Evolutionary conservation across 78 protist species (phyloP).

Genomic region (Mastigamoeba balamuthi): DNA sequence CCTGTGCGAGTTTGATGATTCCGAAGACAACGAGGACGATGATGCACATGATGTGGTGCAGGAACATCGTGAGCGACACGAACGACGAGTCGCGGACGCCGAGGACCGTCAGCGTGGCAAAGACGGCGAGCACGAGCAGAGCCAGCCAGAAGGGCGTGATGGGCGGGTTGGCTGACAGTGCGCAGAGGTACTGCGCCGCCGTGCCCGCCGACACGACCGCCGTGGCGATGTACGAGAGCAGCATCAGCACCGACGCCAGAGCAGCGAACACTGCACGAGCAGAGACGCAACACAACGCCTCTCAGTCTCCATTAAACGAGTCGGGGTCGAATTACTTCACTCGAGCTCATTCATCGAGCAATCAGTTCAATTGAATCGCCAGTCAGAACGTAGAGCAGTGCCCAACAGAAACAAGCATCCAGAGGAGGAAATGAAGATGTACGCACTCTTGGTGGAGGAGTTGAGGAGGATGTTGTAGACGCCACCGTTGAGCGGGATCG

Average conservation of each 20-base stretch:
- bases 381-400: too few species aligned
- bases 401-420: too few species aligned
- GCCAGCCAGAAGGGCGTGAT: constrained; percentile 22
- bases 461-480: constrained; percentile 67
- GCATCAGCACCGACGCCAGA: constrained; percentile 62
- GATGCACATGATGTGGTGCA: constrained; percentile 42
- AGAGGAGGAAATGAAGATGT: too few species aligned
- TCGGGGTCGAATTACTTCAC: too few species aligned
- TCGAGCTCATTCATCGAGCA: too few species aligned
- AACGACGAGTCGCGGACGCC: constrained; percentile 45
- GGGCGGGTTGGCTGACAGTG: constrained; percentile 1
- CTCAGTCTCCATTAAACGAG: too few species aligned
- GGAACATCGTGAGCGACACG: constrained; percentile 60
- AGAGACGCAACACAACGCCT: too few species aligned
- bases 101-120: constrained; percentile 15
- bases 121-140: constrained; percentile 33
- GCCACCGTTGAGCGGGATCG: constrained; percentile 84
- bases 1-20: not conserved
- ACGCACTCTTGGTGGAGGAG: constrained; percentile 58
- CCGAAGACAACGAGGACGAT: constrained; percentile 31
- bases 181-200: constrained; percentile 32
- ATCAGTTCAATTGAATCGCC: too few species aligned
- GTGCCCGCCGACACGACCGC: constrained; percentile 53
- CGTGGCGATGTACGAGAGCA: constrained; percentile 76
- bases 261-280: too few species aligned